These are phyloP conservation scores for Citeromyces matritensis DNA, from an alignment of 805 yeast genomes.

Conservation along the genomic window DNA sequence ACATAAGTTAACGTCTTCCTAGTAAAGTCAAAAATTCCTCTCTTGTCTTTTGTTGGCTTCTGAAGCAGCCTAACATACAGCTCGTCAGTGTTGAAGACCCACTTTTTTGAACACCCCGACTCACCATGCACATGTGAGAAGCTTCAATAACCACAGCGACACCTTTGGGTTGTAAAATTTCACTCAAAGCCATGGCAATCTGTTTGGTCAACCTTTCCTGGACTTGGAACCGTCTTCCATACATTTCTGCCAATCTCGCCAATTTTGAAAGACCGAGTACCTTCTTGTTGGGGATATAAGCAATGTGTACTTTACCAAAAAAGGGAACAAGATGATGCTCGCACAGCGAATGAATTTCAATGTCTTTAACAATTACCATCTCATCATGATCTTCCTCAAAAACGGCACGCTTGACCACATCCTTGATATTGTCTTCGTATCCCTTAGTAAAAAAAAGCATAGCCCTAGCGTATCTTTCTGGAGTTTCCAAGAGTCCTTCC, in stretches of 20 bases:
- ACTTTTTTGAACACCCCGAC: conserved; percentile 92
- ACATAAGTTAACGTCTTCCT: too few species aligned
- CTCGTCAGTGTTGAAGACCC: conserved; percentile 90
- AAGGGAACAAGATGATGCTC: conserved; percentile 98
- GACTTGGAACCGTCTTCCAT: conserved; percentile 89
- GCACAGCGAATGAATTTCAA: conserved; percentile 82
- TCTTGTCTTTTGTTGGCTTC: conserved; percentile 87
- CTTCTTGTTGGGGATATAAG: conserved; percentile 90
- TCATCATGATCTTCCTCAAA: conserved; percentile 98
- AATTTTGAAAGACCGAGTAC: conserved; percentile 87
- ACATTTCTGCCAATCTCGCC: conserved; percentile 95
- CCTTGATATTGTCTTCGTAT: conserved; percentile 84
- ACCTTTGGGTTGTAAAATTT: conserved; percentile 85
- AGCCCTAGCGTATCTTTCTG: conserved; percentile 92
- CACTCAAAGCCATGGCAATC: conserved; percentile 90
- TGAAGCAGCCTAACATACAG: conserved; percentile 94
- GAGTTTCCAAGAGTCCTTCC: conserved; percentile 88
- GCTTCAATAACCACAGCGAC: conserved; percentile 98
- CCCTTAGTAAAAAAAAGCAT: conserved; percentile 94
- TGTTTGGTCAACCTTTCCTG: conserved; percentile 95
- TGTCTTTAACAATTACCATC: conserved; percentile 95
- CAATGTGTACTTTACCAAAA: conserved; percentile 93
- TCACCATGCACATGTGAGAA: conserved; percentile 98
- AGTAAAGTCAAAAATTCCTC: conserved; percentile 85
- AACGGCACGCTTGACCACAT: conserved; percentile 87